Evolutionary conservation across 352 stramenopile genomes (phyloP), one percentile per base, ranked within the genome.

Genomic region (Globisporangium barbulae): DNA sequence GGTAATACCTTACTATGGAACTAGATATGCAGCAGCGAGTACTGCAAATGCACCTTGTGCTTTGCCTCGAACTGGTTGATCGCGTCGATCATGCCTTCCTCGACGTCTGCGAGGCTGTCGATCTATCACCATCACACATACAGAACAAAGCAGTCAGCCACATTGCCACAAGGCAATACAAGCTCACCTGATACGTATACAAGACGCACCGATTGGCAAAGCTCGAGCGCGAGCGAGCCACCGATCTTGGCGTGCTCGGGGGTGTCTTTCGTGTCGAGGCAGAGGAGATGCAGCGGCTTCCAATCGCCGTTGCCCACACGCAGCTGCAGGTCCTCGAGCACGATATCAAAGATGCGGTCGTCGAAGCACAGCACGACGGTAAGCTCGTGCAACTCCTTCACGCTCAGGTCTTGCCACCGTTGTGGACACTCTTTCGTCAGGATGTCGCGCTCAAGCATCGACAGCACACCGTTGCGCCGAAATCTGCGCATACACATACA

Each of bases 311-410:
- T 71, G 10, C 75, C 79, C 13, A 83, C 68, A 13, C 79, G 78
- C 42, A 91, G 68, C 71, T 91, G 82, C 59, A 91, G 64, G 63
- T 89, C 83, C 55, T 97, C 87, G 30, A 94, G 63, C 19, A 97
- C 83, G 31, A 93, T 91, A 66, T 96, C 85, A 28, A 93, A 97
- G 60, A 97, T 92, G 61, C 86, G 83, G 71, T 94, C 83, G 70
- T 97, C 89, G 71, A 97, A 97, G 77, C 88, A 96, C n/a, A 97
- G 61, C 31, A 96, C 83, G 21, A 97, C 84, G 56, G 94, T 84
- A 62, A 96, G 79, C 3, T 78, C 71, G 28, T 89, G 78, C 21
- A 96, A 66, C 67, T 96, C 87, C 33, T 78, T 72, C 6, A 85
- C 64, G 42, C 67, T 85, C 59, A 91, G 81, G 47, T 97, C 88